Evolutionary conservation across 352 stramenopile species (phyloP).

Genomic region (Pythium brassicae): DNA sequence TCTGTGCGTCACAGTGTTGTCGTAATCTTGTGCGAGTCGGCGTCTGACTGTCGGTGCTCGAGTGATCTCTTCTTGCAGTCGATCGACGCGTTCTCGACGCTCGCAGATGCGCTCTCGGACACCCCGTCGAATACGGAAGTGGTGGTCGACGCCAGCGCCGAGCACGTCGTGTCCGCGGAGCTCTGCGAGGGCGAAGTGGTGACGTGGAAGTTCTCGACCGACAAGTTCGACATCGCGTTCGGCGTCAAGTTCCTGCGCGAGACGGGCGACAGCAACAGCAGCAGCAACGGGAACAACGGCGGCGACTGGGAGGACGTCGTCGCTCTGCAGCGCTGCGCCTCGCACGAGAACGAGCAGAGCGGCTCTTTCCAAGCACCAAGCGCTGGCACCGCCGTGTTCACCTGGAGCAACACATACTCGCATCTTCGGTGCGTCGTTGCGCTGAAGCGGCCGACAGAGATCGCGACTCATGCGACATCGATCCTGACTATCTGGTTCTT

Average conservation of each 20-base stretch:
- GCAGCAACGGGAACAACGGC: no score
- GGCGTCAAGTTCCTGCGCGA: constrained; percentile 41
- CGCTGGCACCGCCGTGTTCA: constrained; percentile 45
- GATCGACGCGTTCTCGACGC: constrained; percentile 28
- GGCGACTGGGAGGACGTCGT: constrained; percentile 33
- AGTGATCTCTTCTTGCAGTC: constrained; percentile 8
- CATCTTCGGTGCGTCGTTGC: constrained; percentile 45
- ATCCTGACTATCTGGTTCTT: constrained; percentile 1
- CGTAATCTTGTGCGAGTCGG: not conserved
- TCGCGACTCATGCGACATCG: no score
- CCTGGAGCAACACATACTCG: constrained; percentile 64
- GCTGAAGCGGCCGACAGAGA: no score
- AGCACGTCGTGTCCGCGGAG: constrained; percentile 49
- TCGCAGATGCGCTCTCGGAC: constrained; percentile 19
- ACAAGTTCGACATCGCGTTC: constrained; percentile 54
- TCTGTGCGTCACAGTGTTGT: not conserved
- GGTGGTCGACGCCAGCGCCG: constrained; percentile 28
- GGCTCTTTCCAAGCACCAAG: constrained; percentile 28
- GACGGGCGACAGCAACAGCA: constrained; percentile 19
- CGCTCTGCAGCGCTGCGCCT: constrained; percentile 25
- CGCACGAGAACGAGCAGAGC: constrained; percentile 29
- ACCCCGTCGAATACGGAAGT: constrained; percentile 25
- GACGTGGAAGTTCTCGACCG: constrained; percentile 45
- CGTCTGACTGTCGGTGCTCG: no score
- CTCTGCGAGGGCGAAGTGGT: constrained; percentile 33